Evolutionary conservation across 345 rosid genomes (phyloP).

Genomic region (Mercurialis annua): DNA sequence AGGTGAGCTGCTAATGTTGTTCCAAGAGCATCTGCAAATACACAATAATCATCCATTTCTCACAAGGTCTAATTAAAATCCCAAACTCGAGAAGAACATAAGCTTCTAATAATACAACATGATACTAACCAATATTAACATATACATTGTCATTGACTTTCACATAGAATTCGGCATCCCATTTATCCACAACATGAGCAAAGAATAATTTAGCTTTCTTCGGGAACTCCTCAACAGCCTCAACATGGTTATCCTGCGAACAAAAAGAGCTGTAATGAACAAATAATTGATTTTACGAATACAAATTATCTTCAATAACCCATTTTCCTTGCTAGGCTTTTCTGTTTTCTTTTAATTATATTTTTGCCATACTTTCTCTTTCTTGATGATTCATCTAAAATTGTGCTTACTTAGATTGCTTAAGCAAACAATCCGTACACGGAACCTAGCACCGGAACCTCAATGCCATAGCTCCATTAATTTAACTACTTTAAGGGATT

Average conservation of each 20-base stretch:
- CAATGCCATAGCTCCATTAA: neutral
- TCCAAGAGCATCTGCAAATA: constrained; percentile 57
- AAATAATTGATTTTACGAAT: constrained; percentile 13
- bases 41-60: constrained; percentile 7
- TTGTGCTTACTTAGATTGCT: neutral
- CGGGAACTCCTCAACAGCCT: constrained; percentile 44
- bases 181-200: constrained; percentile 45
- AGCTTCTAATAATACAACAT: neutral
- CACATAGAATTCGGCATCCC: constrained; percentile 73
- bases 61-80: neutral
- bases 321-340: neutral
- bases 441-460: neutral
- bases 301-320: neutral
- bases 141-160: constrained; percentile 76
- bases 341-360: neutral
- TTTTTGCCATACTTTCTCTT: neutral
- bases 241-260: constrained; percentile 53
- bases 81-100: neutral
- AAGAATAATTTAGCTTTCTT: constrained; percentile 53
- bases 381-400: neutral
- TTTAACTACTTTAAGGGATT: neutral
- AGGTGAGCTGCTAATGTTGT: constrained; percentile 59
- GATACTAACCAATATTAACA: constrained; percentile 55
- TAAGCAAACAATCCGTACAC: neutral
- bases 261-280: neutral